Base-by-base conservation (phyloP, 495 filamentous ascomycete genomes). In the Extremus antarcticus region DNA sequence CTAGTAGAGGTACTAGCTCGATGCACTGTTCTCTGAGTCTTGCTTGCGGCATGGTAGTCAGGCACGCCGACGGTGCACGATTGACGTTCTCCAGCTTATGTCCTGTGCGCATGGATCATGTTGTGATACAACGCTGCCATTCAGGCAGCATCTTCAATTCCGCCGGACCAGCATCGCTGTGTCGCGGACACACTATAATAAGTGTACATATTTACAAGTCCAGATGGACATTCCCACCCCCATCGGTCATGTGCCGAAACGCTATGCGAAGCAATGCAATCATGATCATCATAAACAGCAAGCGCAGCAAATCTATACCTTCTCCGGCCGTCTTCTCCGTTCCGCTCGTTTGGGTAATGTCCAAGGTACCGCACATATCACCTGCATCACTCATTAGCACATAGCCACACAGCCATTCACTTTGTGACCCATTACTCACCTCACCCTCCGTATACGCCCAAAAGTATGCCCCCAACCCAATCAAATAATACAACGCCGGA, bases 401-500 rank as follows among this genome's bases (percentile, higher is more conserved):
- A n/a, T 13, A 22, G 13, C 47, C 15, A 3, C n/a, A 13, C 17
- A 2, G 43, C 2, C 25, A 0, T 38, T 2, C 21, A 47, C 20
- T 25, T 47, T 25, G 25, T 38, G 15, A 19, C 47, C 47, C 10
- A 43, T 0, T 51, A 70, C 84, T 61, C 68, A 95, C 89, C 85
- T 99, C 94, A 68, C 94, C 94, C 73, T 97, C 92, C 59, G 82
- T 89, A 63, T 91, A 97, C 0, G 87, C 94, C 90, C 92, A 96
- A 64, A 96, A 96, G 66, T 95, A 99, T 3, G 89, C 85, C 2
- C 66, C 80, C 66, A 94, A 80, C 0, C 88, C 94, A 51, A 97
- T 81, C 11, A 91, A 65, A 70, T 97, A 94, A 67, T 97, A 99
- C 39, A 97, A 72, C 2, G 88, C 94, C 24, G 90, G 76, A 64